Evolutionary conservation across 2,329 filamentous ascomycete species (phyloP), one percentile per base, ranked within the genome.

Genomic region (Talaromyces sp.): DNA sequence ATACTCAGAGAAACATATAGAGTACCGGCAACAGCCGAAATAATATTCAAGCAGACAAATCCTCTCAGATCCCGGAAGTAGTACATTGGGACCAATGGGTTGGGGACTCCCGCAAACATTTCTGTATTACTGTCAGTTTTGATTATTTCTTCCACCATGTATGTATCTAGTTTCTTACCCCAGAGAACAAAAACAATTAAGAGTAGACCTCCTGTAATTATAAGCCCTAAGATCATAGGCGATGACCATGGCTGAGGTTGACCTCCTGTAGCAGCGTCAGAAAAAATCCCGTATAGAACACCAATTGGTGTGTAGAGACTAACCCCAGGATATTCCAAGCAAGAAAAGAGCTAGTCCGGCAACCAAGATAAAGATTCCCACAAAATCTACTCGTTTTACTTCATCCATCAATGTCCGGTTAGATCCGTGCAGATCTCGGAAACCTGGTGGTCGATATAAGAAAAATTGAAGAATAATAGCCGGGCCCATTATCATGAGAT

Each of bases 361-460:
- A 9, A 65, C 56, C 44, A 72, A 64, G 2, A 73, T 60, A 60
- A 73, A 69, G 4, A 68, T 61, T 10, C 70, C 70, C 52, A 68
- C 56, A 28, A 64, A 73, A 61, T 73, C 70, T 18, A 70, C 61
- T 42, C 63, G 42, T 28, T 63, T 73, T 1, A 78, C 61, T 7
- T 76, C 57, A 14, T 59, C 28, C 61, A 75, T 67, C 34, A 65
- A 66, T 65, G 74, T 75, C 6, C 72, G 76, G 67, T 75, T 76
- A 40, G 69, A 66, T 36, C 75, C 75, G 62, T 78, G 76, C 2
- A 78, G 68, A 9, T 78, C 72, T 14, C 74, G 68, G 59, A 79
- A 79, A 0, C 72, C 73, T 1, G 77, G 76, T 10, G 77, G 78
- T 62, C 76, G 73, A 66, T 80, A 80, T 64, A 77, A 79, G 62